Evolutionary conservation across 2,329 filamentous ascomycete genomes (phyloP).

Genomic region (Sporothrix euskadiensis): DNA sequence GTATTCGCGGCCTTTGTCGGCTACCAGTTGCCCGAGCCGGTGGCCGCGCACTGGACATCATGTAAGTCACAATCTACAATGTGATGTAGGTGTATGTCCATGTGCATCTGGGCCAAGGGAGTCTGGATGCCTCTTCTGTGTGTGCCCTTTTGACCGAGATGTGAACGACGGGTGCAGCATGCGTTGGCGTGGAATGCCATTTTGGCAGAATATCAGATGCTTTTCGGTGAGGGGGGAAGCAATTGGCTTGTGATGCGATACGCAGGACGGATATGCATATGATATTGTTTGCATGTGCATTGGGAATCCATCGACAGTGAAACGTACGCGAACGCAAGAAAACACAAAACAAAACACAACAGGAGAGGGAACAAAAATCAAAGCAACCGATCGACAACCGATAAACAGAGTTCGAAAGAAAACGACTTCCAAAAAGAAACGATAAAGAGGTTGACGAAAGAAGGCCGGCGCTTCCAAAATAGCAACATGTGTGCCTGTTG

Average conservation of each 20-base stretch:
- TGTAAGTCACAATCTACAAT: background rate
- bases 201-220: slow-evolving; percentile 11
- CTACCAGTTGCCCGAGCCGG: background rate
- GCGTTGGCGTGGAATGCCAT: slow-evolving; percentile 5
- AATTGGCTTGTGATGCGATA: slow-evolving; percentile 16
- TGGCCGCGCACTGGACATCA: background rate
- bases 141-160: background rate
- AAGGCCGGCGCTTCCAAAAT: background rate
- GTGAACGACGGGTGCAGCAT: background rate
- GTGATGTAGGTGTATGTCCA: background rate
- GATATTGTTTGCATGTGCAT: slow-evolving; percentile 13
- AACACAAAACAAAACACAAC: background rate
- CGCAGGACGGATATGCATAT: slow-evolving; percentile 6
- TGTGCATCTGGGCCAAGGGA: background rate
- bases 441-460: background rate
- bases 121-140: background rate
- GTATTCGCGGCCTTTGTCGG: background rate
- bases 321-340: background rate
- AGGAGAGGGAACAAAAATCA: background rate
- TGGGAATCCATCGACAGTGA: background rate
- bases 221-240: background rate
- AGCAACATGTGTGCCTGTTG: slow-evolving; percentile 5
- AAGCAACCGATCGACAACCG: background rate
- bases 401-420: background rate
- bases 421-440: background rate